A percentile compares a stretch with the other conserved stretches of the same genome.
These are phyloP conservation scores for Agrocybe praecox DNA, from an alignment of 768 basidiomycete genomes.

Conservation along the genomic window DNA sequence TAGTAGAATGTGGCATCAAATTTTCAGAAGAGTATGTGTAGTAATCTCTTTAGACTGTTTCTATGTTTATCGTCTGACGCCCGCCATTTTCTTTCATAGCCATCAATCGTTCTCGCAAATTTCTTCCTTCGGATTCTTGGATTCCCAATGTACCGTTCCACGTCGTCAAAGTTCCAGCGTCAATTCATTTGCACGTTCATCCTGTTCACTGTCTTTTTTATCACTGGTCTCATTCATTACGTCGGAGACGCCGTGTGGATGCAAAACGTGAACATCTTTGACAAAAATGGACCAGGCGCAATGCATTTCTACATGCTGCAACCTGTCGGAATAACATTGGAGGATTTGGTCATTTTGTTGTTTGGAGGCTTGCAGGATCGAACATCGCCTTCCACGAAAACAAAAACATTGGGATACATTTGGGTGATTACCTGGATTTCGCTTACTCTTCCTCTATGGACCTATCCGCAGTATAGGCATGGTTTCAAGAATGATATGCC, in stretches of 20 bases:
- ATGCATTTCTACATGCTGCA: conserved; percentile 23
- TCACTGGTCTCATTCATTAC: conserved; percentile 36
- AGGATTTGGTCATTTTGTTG: conserved; percentile 27
- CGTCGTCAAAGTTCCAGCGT: conserved; percentile 17
- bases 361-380: conserved; percentile 14
- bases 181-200: conserved; percentile 25
- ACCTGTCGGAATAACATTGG: conserved; percentile 35
- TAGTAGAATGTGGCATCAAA: conserved; percentile 36
- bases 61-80: too few relatives aligned
- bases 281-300: conserved; percentile 10
- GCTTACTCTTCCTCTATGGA: conserved; percentile 20
- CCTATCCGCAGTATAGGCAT: conserved; percentile 8
- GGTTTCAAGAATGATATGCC: neutral
- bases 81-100: conserved; percentile 18
- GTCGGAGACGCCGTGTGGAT: conserved; percentile 29
- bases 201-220: conserved; percentile 34
- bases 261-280: conserved; percentile 6
- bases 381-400: neutral
- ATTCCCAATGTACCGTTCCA: conserved; percentile 10
- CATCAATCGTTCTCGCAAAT: conserved; percentile 26
- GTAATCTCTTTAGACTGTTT: too few relatives aligned
- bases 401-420: conserved; percentile 21
- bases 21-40: conserved; percentile 34
- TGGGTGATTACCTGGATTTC: conserved; percentile 31
- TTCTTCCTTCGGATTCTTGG: conserved; percentile 25